phyloP scores from a whole-genome alignment of 192 early-diverging fungal species.

The Funneliformis geosporum region DNA sequence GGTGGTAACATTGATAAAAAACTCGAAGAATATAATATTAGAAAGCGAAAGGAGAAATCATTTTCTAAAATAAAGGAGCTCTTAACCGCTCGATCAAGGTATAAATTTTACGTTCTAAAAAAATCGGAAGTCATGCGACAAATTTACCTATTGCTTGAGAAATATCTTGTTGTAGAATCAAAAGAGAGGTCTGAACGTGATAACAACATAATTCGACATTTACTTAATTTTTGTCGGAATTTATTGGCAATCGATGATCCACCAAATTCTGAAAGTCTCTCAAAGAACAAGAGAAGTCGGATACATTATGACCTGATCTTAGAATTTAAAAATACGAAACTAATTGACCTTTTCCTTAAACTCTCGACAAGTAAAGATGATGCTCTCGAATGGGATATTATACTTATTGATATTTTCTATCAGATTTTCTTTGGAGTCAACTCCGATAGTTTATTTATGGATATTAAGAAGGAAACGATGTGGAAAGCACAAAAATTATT shows the following conservation, averaged over 20 bases:
- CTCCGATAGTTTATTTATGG: not conserved
- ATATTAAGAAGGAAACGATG: not conserved
- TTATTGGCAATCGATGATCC: not conserved
- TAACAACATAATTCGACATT: not conserved
- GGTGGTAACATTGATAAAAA: not conserved
- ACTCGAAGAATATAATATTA: not conserved
- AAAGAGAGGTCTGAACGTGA: not conserved
- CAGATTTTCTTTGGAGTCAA: not conserved
- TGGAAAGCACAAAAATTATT: not conserved
- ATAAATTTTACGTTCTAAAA: not conserved
- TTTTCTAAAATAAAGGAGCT: not conserved
- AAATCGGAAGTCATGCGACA: not conserved
- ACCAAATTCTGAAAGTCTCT: not conserved
- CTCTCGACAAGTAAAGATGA: not conserved
- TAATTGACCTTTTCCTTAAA: not conserved
- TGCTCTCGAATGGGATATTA: not conserved
- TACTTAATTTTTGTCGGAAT: not conserved
- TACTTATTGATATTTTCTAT: not conserved
- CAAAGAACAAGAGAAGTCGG: not conserved
- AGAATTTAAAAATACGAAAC: not conserved
- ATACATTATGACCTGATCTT: not conserved
- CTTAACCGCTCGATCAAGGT: not conserved
- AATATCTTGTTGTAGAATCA: not conserved
- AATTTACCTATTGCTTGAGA: not conserved
- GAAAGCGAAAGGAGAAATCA: not conserved